Base-by-base conservation (phyloP, 2,329 filamentous ascomycete species). In the Didymella pinodella region DNA sequence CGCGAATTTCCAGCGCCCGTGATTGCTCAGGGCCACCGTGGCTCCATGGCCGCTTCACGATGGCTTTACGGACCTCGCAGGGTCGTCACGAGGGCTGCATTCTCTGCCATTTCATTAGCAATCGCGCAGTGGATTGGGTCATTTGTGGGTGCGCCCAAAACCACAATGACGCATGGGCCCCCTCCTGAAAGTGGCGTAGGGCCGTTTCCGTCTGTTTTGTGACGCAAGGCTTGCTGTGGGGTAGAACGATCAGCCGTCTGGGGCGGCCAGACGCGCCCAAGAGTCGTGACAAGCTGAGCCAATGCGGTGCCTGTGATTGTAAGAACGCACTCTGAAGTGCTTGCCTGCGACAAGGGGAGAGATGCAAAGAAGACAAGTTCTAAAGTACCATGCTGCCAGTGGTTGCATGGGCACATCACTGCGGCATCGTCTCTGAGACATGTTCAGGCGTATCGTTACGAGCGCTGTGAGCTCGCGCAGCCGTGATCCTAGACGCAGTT, bases 141-240 rank as follows among this genome's bases (percentile, higher is more conserved):
- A 51, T 59, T 54, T 50, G 45, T 59, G 40, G 54, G 48, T 48
- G 51, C 36, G 49, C 16, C 62, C 64, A 65, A 62, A 62, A 38
- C 50, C 49, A 51, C 44, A 45, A 66, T 67, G 67, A 67, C 67
- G 56, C 56, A 59, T 22, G 50, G 56, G 46, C 50, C 56, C 56
- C 56, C 34, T 32, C 28, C 32, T 51, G 43, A 20, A 50, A 51
- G 61, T 61, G 54, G 61, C 58, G 62, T 57, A 59, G 59, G 47
- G 47, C 66, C 66, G 59, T 62, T 64, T 69, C 60, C 61, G 61
- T 48, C 56, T 59, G 47, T 47, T 44, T 22, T 48, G 41, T 64
- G 62, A 65, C 60, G 62, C 62, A 65, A 65, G 57, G 57, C 57
- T 54, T 51, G 41, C 31, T 55, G 61, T 57, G 58, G 54, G 56